Evolutionary conservation across 1,284 basidiomycete species (phyloP).

Genomic region (Moesziomyces sp.): DNA sequence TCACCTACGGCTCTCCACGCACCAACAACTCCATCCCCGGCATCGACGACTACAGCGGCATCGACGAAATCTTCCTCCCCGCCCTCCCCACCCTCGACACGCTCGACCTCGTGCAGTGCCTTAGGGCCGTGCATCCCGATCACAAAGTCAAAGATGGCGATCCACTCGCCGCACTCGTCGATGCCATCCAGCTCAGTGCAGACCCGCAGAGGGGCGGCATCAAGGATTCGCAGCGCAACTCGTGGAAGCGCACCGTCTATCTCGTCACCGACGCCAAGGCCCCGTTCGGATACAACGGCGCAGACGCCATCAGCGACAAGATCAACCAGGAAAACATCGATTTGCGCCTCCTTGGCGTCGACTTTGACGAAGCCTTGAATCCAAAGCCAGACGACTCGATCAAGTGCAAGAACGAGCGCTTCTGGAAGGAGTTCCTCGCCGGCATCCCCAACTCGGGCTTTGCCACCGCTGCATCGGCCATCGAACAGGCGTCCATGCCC

Average conservation of each 20-base stretch:
- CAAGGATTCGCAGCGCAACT: slow-evolving; percentile 44
- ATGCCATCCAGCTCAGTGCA: slow-evolving; percentile 78
- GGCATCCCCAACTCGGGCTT: slow-evolving; percentile 70
- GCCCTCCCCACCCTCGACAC: slow-evolving; percentile 80
- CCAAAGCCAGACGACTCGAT: slow-evolving; percentile 77
- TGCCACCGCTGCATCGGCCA: slow-evolving; percentile 68
- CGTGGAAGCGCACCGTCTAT: slow-evolving; percentile 59
- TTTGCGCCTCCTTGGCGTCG: slow-evolving; percentile 73
- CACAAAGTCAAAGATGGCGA: slow-evolving; percentile 41
- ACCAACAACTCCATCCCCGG: slow-evolving; percentile 76
- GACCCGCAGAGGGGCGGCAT: slow-evolving; percentile 50
- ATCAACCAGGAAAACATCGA: slow-evolving; percentile 49
- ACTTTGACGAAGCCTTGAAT: slow-evolving; percentile 81
- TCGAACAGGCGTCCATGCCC: slow-evolving; percentile 48
- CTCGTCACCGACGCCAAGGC: slow-evolving; percentile 66
- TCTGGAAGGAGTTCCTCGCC: slow-evolving; percentile 75
- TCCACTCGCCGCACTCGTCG: slow-evolving; percentile 84
- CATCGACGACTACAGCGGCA: slow-evolving; percentile 77
- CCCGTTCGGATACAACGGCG: slow-evolving; percentile 44
- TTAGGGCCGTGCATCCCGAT: slow-evolving; percentile 40
- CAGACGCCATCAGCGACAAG: slow-evolving; percentile 30
- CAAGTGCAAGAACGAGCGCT: slow-evolving; percentile 83
- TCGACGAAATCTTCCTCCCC: slow-evolving; percentile 81
- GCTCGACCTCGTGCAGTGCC: slow-evolving; percentile 77
- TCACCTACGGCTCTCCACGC: slow-evolving; percentile 76